Conservation (phyloP, 2,329 filamentous ascomycete species). For the Botrytis squamosa region DNA sequence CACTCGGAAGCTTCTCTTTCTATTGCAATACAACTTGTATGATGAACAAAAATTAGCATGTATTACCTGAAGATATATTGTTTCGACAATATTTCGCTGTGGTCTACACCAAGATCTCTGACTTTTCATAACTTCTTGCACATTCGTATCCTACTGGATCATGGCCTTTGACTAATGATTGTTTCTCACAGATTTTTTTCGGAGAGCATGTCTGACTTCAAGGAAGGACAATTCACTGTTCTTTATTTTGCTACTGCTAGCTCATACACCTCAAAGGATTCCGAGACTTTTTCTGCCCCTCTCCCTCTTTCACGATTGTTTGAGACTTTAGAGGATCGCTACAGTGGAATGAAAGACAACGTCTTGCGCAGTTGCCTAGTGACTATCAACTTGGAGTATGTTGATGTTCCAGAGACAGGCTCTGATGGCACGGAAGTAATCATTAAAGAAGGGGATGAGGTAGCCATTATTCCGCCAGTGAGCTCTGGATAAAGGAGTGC, state of each 20-base stretch:
- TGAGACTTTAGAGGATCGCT: constrained; percentile 62
- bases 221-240: constrained; percentile 67
- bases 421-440: constrained; percentile 45
- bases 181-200: neutral
- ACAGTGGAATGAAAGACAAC: constrained; percentile 66
- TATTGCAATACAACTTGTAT: constrained; percentile 23
- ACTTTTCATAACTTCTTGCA: constrained; percentile 36
- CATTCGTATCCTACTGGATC: neutral
- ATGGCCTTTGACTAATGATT: neutral
- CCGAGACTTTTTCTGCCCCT: constrained; percentile 66
- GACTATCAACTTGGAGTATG: constrained; percentile 78
- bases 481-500: constrained; percentile 67
- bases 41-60: constrained; percentile 44
- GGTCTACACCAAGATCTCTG: constrained; percentile 72
- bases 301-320: constrained; percentile 63
- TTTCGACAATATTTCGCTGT: constrained; percentile 53
- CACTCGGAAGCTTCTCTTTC: neutral
- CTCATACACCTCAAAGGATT: constrained; percentile 66
- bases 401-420: constrained; percentile 57
- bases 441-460: constrained; percentile 75
- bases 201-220: constrained; percentile 24
- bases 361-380: constrained; percentile 72
- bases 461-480: constrained; percentile 84
- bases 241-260: constrained; percentile 79
- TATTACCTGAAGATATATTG: constrained; percentile 43